These are phyloP conservation scores for Capronia epimyces DNA, from an alignment of 2,329 filamentous ascomycete genomes.

Conservation along the genomic window DNA sequence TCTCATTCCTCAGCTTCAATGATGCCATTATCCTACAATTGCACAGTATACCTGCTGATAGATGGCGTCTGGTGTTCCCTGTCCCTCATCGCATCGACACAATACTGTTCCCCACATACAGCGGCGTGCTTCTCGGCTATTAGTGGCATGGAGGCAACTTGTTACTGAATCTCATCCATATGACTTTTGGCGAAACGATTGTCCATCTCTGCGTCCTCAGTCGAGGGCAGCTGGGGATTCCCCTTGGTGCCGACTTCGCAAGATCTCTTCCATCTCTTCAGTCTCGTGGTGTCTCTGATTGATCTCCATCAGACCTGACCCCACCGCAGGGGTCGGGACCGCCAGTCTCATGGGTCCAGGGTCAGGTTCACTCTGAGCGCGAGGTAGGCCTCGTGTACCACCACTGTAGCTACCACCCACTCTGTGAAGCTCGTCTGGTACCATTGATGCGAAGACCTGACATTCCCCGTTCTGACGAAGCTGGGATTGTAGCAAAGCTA, in stretches of 20 bases:
- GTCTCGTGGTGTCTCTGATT: neutral
- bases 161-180: neutral
- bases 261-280: too few relatives aligned
- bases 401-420: neutral
- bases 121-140: too few relatives aligned
- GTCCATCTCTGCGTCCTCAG: neutral
- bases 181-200: neutral
- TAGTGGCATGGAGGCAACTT: too few relatives aligned
- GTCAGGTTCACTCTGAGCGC: constrained; percentile 14
- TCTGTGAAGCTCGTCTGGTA: neutral
- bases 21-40: too few relatives aligned
- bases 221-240: neutral
- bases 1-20: too few relatives aligned
- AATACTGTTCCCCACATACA: too few relatives aligned
- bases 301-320: neutral
- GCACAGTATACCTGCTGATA: too few relatives aligned
- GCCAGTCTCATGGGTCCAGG: neutral
- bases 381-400: constrained; percentile 1
- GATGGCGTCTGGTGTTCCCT: too few relatives aligned
- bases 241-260: neutral
- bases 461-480: neutral
- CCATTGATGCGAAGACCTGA: neutral
- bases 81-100: too few relatives aligned
- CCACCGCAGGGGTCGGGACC: neutral
- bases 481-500: neutral